Evolutionary conservation across 2,329 filamentous ascomycete genomes (phyloP).

Genomic region (Ceratocystis harringtonii): DNA sequence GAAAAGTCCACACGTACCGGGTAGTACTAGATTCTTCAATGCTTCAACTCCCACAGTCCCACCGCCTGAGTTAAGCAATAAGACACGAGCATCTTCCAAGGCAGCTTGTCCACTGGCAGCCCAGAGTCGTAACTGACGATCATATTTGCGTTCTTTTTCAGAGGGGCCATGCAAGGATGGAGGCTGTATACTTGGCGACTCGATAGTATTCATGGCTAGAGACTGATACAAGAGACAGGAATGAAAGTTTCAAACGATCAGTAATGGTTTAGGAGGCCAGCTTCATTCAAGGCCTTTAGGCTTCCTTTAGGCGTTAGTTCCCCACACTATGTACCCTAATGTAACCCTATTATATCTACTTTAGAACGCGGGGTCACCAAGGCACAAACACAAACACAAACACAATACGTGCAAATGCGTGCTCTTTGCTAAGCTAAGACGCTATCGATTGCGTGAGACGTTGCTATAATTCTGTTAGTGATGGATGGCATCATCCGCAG

Average conservation of each 20-base stretch:
- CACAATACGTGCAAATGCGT: too few species aligned
- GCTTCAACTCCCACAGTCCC: conserved; percentile 81
- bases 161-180: conserved; percentile 30
- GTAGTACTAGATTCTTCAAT: conserved; percentile 92
- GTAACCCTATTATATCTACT: neutral
- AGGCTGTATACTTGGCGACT: conserved; percentile 24
- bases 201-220: neutral
- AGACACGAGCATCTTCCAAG: conserved; percentile 78
- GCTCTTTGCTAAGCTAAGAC: neutral
- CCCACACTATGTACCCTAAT: neutral
- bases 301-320: neutral
- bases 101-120: conserved; percentile 82
- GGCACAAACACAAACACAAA: too few species aligned
- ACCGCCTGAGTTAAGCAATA: conserved; percentile 75
- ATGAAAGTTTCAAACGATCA: neutral
- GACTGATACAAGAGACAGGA: neutral
- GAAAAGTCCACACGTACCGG: conserved; percentile 36
- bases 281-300: neutral
- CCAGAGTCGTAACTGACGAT: conserved; percentile 89
- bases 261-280: neutral
- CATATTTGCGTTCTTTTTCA: conserved; percentile 65
- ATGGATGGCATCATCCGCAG: neutral
- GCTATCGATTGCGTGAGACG: neutral
- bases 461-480: neutral
- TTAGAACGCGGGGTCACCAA: too few species aligned